Evolutionary conservation across 1,284 basidiomycete genomes (phyloP).

Genomic region (Coniferiporia weirii): DNA sequence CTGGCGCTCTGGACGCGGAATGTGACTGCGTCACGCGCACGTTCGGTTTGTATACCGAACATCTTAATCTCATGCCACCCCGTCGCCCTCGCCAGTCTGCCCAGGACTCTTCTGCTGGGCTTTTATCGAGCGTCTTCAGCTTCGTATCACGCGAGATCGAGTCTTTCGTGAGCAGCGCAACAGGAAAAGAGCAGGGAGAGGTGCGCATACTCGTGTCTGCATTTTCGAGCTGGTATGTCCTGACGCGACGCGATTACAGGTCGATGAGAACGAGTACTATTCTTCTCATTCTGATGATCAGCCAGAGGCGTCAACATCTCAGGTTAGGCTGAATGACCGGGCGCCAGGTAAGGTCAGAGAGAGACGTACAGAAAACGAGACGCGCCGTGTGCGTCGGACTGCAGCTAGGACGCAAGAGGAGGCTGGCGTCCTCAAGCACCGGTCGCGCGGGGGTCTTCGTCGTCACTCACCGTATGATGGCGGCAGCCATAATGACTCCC

Average conservation of each 20-base stretch:
- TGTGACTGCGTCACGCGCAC: background rate
- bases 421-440: constrained; percentile 18
- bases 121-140: constrained; percentile 59
- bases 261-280: constrained; percentile 7
- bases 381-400: background rate
- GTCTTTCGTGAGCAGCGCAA: constrained; percentile 62
- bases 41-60: background rate
- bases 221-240: background rate
- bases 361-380: background rate
- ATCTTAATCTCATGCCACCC: constrained; percentile 10
- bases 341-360: constrained; percentile 14
- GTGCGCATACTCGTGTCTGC: constrained; percentile 20
- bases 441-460: constrained; percentile 8
- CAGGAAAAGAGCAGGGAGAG: constrained; percentile 36
- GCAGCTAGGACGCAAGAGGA: constrained; percentile 9
- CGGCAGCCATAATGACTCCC: background rate
- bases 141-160: constrained; percentile 68
- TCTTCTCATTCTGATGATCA: background rate
- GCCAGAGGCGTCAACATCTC: constrained; percentile 26
- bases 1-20: too few relatives aligned
- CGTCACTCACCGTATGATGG: background rate
- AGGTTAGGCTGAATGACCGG: constrained; percentile 20
- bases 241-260: constrained; percentile 14
- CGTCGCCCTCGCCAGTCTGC: background rate
- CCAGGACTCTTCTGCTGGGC: constrained; percentile 24